These are phyloP conservation scores for Hymenoscyphus fructigenus DNA, from an alignment of 2,329 filamentous ascomycete species.

Conservation along the genomic window DNA sequence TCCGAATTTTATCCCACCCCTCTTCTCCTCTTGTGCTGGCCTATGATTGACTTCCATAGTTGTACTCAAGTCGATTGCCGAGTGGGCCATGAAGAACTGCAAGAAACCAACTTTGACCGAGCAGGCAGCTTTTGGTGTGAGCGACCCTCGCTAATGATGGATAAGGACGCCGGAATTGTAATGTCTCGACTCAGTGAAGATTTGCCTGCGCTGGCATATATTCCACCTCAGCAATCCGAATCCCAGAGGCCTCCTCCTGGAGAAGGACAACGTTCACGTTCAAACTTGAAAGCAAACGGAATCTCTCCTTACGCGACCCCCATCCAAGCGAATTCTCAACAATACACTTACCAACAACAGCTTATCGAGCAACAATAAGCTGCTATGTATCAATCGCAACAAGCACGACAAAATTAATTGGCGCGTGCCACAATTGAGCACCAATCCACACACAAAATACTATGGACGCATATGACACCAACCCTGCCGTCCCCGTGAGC, in stretches of 20 bases:
- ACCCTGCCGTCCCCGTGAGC: no score
- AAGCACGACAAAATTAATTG: constrained; percentile 72
- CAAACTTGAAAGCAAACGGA: constrained; percentile 63
- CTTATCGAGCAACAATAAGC: constrained; percentile 80
- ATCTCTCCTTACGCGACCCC: constrained; percentile 37
- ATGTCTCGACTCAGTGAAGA: constrained; percentile 59
- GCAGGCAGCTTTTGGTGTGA: constrained; percentile 35
- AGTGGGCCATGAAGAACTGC: constrained; percentile 48
- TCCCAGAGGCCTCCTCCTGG: constrained; percentile 62
- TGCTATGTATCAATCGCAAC: constrained; percentile 68
- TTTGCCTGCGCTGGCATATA: constrained; percentile 37
- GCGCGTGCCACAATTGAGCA: constrained; percentile 74
- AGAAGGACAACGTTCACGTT: constrained; percentile 62
- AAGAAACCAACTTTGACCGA: constrained; percentile 43
- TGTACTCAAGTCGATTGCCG: constrained; percentile 56
- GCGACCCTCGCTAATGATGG: constrained; percentile 50
- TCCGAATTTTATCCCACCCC: no score
- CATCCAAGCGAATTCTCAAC: constrained; percentile 30
- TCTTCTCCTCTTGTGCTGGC: constrained; percentile 1
- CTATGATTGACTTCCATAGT: constrained; percentile 41
- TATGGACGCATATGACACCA: no score
- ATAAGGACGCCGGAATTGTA: constrained; percentile 63
- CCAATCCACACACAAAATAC: constrained; percentile 1
- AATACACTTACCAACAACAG: constrained; percentile 58
- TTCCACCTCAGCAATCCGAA: constrained; percentile 28